Evolutionary conservation across 2,329 filamentous ascomycete genomes (phyloP), one percentile per base, ranked within the genome.

Genomic region (Scytalidium sp.): DNA sequence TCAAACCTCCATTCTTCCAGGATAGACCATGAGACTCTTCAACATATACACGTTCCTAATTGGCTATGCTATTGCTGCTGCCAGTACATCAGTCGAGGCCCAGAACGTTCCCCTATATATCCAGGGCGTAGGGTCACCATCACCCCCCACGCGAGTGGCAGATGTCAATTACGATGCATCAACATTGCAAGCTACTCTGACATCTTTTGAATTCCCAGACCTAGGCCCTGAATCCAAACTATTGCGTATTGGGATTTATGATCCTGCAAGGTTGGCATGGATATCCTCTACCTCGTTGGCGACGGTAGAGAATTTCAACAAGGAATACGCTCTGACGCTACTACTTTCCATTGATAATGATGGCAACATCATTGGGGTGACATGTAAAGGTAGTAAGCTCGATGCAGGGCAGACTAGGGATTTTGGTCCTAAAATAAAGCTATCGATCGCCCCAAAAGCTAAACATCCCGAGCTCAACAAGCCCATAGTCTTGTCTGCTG

Each of bases 341-440:
- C 60, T 81, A 21, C 63, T 86, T 11, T 74, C 73, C 2, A 68
- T 84, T 32, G 75, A 78, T 55, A 62, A 62, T 19, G 56, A 55
- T 21, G 75, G 73, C 7, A 65, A 67, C 7, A 67, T 80, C 2
- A 59, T 82, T 44, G 76, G 81, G 21, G 79, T 75, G 13, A 71
- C 72, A 27, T 64, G 76, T 43, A 77, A 76, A 63, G 80, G 81
- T n/a, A 75, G 81, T 19, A 64, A 64, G 57, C 80, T 86, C 50
- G 83, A 86, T 62, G 83, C 83, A 10, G 83, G 83, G 2, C 74
- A 79, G 57, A 86, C 83, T 59, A 73, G 83, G 55, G 81, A 85
- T 62, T 85, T 85, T 68, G 81, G 81, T 0, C 81, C 83, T 41
- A 74, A 81, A 69, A 80, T 78, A 7, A 64, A 75, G 46, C 68